A percentile compares a stretch with the other conserved stretches of the same genome.
phyloP scores from a whole-genome alignment of 768 basidiomycete species.

The Boletus speciosus region DNA sequence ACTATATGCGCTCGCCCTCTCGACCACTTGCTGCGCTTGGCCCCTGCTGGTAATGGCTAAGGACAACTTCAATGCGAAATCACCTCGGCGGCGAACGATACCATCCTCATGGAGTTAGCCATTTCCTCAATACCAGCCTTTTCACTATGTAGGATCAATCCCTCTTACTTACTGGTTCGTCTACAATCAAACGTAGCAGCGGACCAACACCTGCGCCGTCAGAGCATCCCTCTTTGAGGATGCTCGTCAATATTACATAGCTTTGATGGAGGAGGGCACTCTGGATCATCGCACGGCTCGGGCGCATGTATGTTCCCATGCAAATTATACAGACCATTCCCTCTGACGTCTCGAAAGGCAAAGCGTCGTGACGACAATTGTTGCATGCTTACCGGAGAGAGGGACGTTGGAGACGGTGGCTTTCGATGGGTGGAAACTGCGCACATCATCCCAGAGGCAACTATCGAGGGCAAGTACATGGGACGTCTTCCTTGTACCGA shows the following conservation, averaged over 20 bases:
- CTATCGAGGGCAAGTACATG: neutral
- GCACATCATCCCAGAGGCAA: neutral
- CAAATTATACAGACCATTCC: too few species aligned
- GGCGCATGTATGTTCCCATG: neutral
- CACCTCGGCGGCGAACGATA: neutral
- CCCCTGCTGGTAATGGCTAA: neutral
- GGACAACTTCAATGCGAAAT: constrained; percentile 3
- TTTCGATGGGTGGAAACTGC: neutral
- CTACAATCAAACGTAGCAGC: neutral
- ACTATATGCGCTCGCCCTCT: neutral
- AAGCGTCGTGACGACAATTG: neutral
- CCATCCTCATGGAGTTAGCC: neutral
- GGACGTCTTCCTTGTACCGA: too few species aligned
- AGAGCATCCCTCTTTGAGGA: neutral
- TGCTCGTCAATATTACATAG: neutral
- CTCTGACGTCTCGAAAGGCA: neutral
- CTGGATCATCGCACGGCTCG: neutral
- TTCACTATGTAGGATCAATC: too few species aligned
- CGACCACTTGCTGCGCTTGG: neutral
- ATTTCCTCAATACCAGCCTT: neutral
- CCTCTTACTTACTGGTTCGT: neutral
- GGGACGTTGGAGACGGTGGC: neutral
- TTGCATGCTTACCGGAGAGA: neutral
- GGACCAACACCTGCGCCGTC: neutral
- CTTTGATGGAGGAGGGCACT: neutral